Percentiles rank a stretch among this genome's conserved stretches.
These are phyloP conservation scores for Yarrowia sp. DNA, from an alignment of 805 yeast genomes.

Conservation along the genomic window DNA sequence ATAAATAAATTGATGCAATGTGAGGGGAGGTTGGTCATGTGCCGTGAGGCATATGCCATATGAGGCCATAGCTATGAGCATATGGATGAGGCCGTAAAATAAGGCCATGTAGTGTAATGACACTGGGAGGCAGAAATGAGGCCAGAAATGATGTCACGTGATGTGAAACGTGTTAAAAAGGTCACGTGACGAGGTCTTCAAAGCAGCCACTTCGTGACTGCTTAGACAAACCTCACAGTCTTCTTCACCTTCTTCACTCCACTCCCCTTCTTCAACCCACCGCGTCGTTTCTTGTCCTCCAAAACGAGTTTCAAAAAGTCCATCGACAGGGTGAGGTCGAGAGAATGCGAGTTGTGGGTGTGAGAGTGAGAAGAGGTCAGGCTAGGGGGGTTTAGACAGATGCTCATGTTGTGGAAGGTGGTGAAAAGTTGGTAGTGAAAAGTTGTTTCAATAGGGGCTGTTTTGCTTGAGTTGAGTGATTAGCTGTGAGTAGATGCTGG, in stretches of 20 bases:
- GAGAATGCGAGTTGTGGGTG: neutral
- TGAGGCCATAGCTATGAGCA: too few relatives aligned
- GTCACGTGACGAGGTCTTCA: too few relatives aligned
- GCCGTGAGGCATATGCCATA: too few relatives aligned
- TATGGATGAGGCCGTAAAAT: neutral
- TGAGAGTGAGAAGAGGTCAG: neutral
- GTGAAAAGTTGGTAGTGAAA: too few relatives aligned
- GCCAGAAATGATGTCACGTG: too few relatives aligned
- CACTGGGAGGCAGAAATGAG: too few relatives aligned
- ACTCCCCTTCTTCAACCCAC: conserved; percentile 7
- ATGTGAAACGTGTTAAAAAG: too few relatives aligned
- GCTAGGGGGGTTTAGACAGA: conserved; percentile 9
- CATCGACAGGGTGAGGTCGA: conserved; percentile 11
- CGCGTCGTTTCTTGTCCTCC: conserved; percentile 12
- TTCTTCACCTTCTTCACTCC: conserved; percentile 13
- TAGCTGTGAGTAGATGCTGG: too few relatives aligned
- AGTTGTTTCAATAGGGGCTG: too few relatives aligned
- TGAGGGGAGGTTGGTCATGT: too few relatives aligned
- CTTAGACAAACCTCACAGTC: conserved; percentile 4
- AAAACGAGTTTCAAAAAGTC: conserved; percentile 12
- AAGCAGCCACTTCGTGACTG: too few relatives aligned
- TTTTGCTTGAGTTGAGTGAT: neutral
- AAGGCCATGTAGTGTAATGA: too few relatives aligned
- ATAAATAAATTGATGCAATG: neutral
- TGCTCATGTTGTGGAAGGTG: neutral